Conservation (phyloP, 345 rosid genomes). For the Lumnitzera racemosa region DNA sequence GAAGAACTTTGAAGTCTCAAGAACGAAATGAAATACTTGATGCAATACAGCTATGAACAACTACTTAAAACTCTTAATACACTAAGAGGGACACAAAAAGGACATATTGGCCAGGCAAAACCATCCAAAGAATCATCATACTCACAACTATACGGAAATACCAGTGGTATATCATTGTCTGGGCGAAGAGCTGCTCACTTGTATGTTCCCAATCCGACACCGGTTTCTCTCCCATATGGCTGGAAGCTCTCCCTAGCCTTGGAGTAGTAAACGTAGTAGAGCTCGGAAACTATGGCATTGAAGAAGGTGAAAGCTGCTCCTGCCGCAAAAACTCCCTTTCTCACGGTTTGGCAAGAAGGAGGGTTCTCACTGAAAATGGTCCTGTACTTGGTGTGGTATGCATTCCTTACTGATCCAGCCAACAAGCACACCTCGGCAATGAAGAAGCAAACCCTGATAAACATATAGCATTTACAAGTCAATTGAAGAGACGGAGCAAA, state of each 20-base stretch:
- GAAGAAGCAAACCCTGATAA: conserved; percentile 66
- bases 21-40: too few species aligned
- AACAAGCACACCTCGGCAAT: conserved; percentile 78
- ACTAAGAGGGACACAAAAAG: too few species aligned
- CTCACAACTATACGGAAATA: too few species aligned
- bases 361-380: conserved; percentile 50
- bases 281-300: conserved; percentile 62
- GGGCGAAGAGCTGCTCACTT: conserved; percentile 23
- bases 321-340: conserved; percentile 86
- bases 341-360: conserved; percentile 71
- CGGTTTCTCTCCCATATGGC: conserved; percentile 37
- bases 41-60: too few species aligned
- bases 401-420: conserved; percentile 84
- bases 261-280: conserved; percentile 66
- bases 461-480: not conserved
- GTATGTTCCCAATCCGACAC: conserved; percentile 53
- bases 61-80: too few species aligned
- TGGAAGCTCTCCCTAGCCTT: conserved; percentile 57
- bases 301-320: conserved; percentile 84
- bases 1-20: too few species aligned
- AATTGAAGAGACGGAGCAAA: not conserved
- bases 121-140: too few species aligned
- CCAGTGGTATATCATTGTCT: not conserved
- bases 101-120: too few species aligned
- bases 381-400: conserved; percentile 84